These are phyloP conservation scores for Thermomucor indicae-seudaticae DNA, from an alignment of 371 early-diverging fungal genomes.

Conservation along the genomic window DNA sequence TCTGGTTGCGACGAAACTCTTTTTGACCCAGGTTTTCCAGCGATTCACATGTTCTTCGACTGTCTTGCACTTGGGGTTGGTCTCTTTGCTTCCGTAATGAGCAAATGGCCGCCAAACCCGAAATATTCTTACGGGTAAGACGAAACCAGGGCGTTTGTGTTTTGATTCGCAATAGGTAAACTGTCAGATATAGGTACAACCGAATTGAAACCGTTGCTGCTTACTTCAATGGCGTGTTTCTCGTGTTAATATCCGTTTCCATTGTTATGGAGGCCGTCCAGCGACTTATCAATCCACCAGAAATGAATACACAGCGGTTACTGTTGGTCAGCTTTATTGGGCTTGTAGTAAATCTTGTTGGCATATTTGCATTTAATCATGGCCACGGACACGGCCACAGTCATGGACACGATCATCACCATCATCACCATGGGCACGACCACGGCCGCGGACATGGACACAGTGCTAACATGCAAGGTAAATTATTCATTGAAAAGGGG, in stretches of 20 bases:
- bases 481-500: neutral
- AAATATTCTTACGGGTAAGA: slow-evolving; percentile 74
- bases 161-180: slow-evolving; percentile 3
- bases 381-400: slow-evolving; percentile 60
- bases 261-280: slow-evolving; percentile 90
- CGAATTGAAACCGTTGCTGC: slow-evolving; percentile 91
- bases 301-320: slow-evolving; percentile 82
- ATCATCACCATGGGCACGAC: slow-evolving; percentile 43
- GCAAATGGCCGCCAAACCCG: slow-evolving; percentile 83
- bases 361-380: slow-evolving; percentile 90
- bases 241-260: slow-evolving; percentile 82
- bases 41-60: slow-evolving; percentile 98
- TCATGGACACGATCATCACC: slow-evolving; percentile 42
- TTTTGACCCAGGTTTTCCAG: slow-evolving; percentile 20
- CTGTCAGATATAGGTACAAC: slow-evolving; percentile 62
- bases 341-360: slow-evolving; percentile 87
- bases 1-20: neutral
- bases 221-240: slow-evolving; percentile 87
- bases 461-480: slow-evolving; percentile 76
- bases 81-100: slow-evolving; percentile 84
- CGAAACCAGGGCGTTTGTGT: neutral
- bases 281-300: slow-evolving; percentile 80
- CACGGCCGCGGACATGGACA: slow-evolving; percentile 37
- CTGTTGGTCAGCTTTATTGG: slow-evolving; percentile 88
- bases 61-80: slow-evolving; percentile 87